Base-by-base conservation (phyloP, 2,329 filamentous ascomycete genomes). In the Sporothrix phasma region DNA sequence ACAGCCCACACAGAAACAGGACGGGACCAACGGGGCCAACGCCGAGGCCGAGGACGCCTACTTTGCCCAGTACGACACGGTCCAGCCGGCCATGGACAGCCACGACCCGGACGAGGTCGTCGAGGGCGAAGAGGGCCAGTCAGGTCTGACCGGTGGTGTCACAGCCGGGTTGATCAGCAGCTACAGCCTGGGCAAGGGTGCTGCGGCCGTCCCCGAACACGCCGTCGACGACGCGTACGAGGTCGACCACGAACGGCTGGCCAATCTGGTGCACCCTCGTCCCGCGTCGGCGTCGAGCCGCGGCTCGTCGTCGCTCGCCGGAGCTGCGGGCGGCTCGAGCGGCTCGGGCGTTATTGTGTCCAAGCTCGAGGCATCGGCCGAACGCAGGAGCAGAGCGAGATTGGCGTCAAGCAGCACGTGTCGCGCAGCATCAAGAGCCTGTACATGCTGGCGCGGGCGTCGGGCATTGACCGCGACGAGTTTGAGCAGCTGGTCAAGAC, bases 1-100 rank as follows among this genome's bases (percentile, higher is more conserved):
- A 72, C 43, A 26, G n/a, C 15, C 15, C 10, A 13, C 10, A 1
- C 29, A 26, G 6, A 22, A 17, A 46, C n/a, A 24, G 13, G 13
- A 4, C 37, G 58, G 72, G 69, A 31, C n/a, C 47, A 29, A n/a
- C 37, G 59, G 72, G 69, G 24, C 69, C 61, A 67, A 66, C 43
- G 67, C 74, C 10, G 77, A 78, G 7, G 78, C 79, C 22, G 89
- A 92, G 67, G 84, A 88, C 54, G 85, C 85, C 49, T 93, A 93
- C 74, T 93, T 85, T 73, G 84, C 87, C 19, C 85, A 88, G 72
- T 93, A 94, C 73, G 86, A 88, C 69, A 79, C 84, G 67, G 88
- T 93, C 8, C 89, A 93, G 72, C 88, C 89, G 2, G 89, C 89
- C 37, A 85, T 93, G 79, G 90, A 93, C 74, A 85, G 84, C 64